Evolutionary conservation across 140 eudicot species (phyloP).

Genomic region (Bidens hawaiensis): DNA sequence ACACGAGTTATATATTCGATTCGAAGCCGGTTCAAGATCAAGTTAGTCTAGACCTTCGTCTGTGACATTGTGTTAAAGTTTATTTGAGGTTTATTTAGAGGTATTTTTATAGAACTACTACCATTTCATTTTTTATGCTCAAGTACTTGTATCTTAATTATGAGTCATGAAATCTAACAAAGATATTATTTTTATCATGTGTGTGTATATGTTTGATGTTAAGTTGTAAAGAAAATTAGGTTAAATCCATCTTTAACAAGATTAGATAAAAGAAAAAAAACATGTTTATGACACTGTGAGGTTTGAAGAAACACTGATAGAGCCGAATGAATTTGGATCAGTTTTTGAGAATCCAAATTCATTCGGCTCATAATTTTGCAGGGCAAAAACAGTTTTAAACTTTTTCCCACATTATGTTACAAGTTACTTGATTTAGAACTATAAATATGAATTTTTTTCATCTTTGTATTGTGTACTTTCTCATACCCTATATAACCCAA

Average conservation of each 20-base stretch:
- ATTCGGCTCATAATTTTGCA: background rate
- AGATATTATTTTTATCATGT: background rate
- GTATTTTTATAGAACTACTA: conserved; percentile 10
- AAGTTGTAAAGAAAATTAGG: background rate
- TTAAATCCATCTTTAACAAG: background rate
- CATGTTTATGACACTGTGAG: background rate
- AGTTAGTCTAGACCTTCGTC: conserved; percentile 91
- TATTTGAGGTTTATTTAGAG: conserved; percentile 18
- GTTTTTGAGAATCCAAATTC: background rate
- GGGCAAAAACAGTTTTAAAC: background rate
- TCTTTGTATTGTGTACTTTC: background rate
- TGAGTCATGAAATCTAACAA: conserved; percentile 27
- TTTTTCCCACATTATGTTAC: background rate
- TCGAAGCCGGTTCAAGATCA: conserved; percentile 59
- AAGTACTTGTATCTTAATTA: conserved; percentile 15
- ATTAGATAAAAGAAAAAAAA: background rate
- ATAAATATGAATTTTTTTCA: no score
- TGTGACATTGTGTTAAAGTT: conserved; percentile 38
- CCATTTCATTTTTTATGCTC: conserved; percentile 20
- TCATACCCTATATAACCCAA: background rate
- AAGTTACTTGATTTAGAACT: no score
- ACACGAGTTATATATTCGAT: conserved; percentile 39
- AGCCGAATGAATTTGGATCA: background rate
- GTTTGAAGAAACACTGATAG: background rate
- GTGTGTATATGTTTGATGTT: background rate